These are phyloP conservation scores for Claviceps cyperi DNA, from an alignment of 2,329 filamentous ascomycete species.

Conservation along the genomic window DNA sequence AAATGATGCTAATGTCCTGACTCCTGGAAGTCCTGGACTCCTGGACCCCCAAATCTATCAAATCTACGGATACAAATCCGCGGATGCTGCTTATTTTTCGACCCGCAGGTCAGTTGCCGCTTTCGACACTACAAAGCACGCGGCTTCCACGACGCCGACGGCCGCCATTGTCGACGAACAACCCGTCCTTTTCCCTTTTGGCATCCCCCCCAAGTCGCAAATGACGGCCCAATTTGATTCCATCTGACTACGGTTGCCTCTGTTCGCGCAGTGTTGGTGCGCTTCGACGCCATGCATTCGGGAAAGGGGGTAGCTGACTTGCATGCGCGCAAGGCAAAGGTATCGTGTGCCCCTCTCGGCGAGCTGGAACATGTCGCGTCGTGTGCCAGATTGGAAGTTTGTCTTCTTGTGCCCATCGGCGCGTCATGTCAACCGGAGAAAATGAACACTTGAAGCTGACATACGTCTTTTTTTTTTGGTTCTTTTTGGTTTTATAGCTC, in stretches of 20 bases:
- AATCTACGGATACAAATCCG: too few relatives aligned
- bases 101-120: background rate
- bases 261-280: constrained; percentile 7
- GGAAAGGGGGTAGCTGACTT: constrained; percentile 42
- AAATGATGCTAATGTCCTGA: too few relatives aligned
- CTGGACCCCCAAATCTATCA: too few relatives aligned
- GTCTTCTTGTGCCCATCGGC: background rate
- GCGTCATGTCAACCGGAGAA: background rate
- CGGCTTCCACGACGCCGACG: background rate
- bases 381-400: too few relatives aligned
- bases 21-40: too few relatives aligned
- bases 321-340: constrained; percentile 49
- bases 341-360: constrained; percentile 7
- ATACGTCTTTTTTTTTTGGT: background rate
- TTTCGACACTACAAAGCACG: background rate
- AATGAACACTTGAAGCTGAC: background rate
- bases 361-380: too few relatives aligned
- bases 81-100: background rate
- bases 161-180: too few relatives aligned
- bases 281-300: constrained; percentile 33
- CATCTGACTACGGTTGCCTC: background rate
- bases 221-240: background rate
- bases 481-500: constrained; percentile 42
- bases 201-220: background rate
- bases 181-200: background rate